Conservation (phyloP, 768 basidiomycete species). For the Gloeostereum incarnatum region DNA sequence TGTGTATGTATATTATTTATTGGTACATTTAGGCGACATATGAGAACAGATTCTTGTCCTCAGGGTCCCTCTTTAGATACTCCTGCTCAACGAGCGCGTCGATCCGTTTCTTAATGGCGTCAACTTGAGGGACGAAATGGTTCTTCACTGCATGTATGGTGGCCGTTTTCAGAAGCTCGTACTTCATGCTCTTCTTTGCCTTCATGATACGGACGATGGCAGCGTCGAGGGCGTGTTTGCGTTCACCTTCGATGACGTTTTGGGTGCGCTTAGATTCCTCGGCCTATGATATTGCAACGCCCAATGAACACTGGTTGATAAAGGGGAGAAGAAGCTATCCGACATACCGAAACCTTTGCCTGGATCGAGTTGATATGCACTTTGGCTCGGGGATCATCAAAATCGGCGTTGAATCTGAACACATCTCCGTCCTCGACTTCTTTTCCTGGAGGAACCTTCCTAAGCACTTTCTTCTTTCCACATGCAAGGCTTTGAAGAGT, state of each 20-base stretch:
- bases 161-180: constrained; percentile 72
- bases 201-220: constrained; percentile 98
- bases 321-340: not conserved
- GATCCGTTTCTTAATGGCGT: constrained; percentile 79
- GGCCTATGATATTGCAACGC: constrained; percentile 31
- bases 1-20: too few species aligned
- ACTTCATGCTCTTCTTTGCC: constrained; percentile 72
- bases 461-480: constrained; percentile 82
- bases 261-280: constrained; percentile 85
- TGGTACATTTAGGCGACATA: too few species aligned
- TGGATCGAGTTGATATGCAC: constrained; percentile 96
- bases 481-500: constrained; percentile 90
- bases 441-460: constrained; percentile 67
- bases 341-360: constrained; percentile 77
- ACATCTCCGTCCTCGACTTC: constrained; percentile 71
- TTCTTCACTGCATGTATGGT: constrained; percentile 82
- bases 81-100: constrained; percentile 78
- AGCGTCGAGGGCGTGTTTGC: constrained; percentile 80
- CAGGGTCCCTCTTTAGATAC: constrained; percentile 71
- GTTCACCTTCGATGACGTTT: constrained; percentile 77
- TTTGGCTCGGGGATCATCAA: constrained; percentile 68
- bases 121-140: constrained; percentile 81
- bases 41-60: constrained; percentile 62
- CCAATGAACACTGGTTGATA: not conserved
- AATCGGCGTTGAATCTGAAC: constrained; percentile 78